Conservation (phyloP, 1,284 basidiomycete species). For the Sporisorium graminicola region DNA sequence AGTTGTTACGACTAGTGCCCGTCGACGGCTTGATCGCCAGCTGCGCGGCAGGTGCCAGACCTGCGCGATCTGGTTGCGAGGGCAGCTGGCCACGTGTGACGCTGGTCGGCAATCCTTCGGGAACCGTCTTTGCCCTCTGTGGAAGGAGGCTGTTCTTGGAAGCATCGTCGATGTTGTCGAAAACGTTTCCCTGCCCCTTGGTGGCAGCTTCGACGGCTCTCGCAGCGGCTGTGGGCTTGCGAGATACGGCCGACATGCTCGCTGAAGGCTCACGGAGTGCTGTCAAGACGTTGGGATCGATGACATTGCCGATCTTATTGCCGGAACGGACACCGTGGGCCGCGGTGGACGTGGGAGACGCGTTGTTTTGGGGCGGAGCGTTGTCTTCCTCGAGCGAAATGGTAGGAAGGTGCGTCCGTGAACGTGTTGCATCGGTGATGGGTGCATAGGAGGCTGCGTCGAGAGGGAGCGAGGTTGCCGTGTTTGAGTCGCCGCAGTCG, state of each 20-base stretch:
- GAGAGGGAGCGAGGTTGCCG: conserved; percentile 17
- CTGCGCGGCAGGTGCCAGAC: conserved; percentile 11
- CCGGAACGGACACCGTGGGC: not conserved
- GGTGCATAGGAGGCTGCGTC: conserved; percentile 1
- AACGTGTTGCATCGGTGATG: not conserved
- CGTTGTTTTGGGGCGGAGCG: not conserved
- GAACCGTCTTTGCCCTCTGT: conserved; percentile 34
- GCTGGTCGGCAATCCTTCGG: conserved; percentile 31
- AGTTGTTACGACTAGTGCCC: conserved; percentile 11
- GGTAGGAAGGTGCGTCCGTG: conserved; percentile 17
- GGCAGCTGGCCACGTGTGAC: conserved; percentile 15
- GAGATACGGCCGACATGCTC: conserved; percentile 44
- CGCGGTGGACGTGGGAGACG: not conserved
- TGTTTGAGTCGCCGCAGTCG: conserved; percentile 16
- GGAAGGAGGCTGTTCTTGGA: conserved; percentile 20
- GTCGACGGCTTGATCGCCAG: conserved; percentile 1
- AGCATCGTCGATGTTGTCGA: conserved; percentile 5
- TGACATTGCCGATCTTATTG: conserved; percentile 8
- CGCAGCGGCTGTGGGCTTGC: conserved; percentile 8
- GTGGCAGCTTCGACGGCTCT: not conserved
- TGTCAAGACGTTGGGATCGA: conserved; percentile 31
- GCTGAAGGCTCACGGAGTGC: conserved; percentile 34
- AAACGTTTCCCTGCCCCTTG: not conserved
- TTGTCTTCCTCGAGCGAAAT: conserved; percentile 11
- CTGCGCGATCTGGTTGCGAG: conserved; percentile 10